Conservation (phyloP, 371 early-diverging fungal species). For the Mortierella sp. region DNA sequence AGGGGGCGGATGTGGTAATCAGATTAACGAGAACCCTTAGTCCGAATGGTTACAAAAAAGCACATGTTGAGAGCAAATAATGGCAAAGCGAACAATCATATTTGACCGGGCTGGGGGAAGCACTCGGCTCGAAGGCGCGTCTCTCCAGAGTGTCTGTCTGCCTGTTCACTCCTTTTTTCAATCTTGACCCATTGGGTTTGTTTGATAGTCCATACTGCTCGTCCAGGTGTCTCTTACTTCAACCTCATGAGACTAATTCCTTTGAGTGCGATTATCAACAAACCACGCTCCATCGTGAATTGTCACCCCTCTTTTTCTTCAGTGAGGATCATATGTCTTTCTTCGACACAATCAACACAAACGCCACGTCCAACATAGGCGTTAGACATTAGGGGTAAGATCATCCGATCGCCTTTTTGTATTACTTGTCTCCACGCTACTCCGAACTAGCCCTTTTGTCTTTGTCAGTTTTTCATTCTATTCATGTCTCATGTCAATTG, state of each 20-base stretch:
- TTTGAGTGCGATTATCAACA: constrained; percentile 9
- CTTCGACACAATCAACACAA: not conserved
- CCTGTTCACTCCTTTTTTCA: not conserved
- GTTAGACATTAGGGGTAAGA: not conserved
- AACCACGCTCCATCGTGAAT: not conserved
- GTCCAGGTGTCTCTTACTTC: not conserved
- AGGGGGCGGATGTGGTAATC: not conserved
- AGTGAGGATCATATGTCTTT: constrained; percentile 1
- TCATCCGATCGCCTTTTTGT: constrained; percentile 10
- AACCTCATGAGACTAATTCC: too few relatives aligned
- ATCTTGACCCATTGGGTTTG: not conserved
- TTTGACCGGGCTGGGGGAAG: not conserved
- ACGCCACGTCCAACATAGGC: not conserved
- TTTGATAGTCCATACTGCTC: not conserved
- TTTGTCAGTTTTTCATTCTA: not conserved
- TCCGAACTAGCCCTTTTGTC: constrained; percentile 7
- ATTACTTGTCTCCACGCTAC: not conserved
- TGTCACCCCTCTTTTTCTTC: not conserved
- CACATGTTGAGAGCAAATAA: constrained; percentile 24
- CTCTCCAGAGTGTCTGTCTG: not conserved
- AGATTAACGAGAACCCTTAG: not conserved
- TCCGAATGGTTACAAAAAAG: constrained; percentile 16
- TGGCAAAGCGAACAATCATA: not conserved
- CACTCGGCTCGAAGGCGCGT: not conserved
- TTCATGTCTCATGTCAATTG: constrained; percentile 6